Evolutionary conservation across 176 grass and related monocot species (phyloP).

Genomic region (Phyllostachys edulis): DNA sequence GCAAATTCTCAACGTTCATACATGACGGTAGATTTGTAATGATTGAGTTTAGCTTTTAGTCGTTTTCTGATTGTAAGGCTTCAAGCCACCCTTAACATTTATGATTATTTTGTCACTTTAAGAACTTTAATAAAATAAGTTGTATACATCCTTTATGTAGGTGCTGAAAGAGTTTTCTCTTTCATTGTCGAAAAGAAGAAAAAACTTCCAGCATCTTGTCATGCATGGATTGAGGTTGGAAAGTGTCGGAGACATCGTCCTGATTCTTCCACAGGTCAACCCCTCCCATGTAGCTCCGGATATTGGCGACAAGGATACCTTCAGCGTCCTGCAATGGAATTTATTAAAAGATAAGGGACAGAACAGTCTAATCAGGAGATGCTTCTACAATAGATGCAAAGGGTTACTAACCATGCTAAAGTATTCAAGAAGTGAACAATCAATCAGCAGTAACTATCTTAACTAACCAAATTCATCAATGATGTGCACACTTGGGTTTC

Average conservation of each 20-base stretch:
- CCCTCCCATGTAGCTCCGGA: slow-evolving; percentile 96
- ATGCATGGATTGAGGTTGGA: slow-evolving; percentile 75
- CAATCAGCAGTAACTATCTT: background rate
- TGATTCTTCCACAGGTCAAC: slow-evolving; percentile 93
- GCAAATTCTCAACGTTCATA: too few relatives aligned
- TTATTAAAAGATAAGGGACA: background rate
- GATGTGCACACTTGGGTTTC: slow-evolving; percentile 10
- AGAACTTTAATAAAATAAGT: too few relatives aligned
- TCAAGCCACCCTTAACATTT: too few relatives aligned
- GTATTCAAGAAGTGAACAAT: background rate
- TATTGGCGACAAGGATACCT: slow-evolving; percentile 86
- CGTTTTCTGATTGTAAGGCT: too few relatives aligned
- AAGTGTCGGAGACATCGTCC: slow-evolving; percentile 57
- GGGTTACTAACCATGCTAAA: background rate
- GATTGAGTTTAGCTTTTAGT: too few relatives aligned
- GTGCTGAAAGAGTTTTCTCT: too few relatives aligned
- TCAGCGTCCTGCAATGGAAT: slow-evolving; percentile 58
- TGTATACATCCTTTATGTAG: too few relatives aligned
- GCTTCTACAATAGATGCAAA: slow-evolving; percentile 8
- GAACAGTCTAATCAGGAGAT: background rate
- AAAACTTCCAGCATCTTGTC: too few relatives aligned
- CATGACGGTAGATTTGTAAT: too few relatives aligned
- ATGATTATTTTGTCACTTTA: too few relatives aligned
- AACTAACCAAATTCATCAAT: background rate
- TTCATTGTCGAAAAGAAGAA: too few relatives aligned